A percentile compares a stretch with the other conserved stretches of the same genome.
These are phyloP conservation scores for Lactarius akahatsu DNA, from an alignment of 768 basidiomycete genomes.

Conservation along the genomic window DNA sequence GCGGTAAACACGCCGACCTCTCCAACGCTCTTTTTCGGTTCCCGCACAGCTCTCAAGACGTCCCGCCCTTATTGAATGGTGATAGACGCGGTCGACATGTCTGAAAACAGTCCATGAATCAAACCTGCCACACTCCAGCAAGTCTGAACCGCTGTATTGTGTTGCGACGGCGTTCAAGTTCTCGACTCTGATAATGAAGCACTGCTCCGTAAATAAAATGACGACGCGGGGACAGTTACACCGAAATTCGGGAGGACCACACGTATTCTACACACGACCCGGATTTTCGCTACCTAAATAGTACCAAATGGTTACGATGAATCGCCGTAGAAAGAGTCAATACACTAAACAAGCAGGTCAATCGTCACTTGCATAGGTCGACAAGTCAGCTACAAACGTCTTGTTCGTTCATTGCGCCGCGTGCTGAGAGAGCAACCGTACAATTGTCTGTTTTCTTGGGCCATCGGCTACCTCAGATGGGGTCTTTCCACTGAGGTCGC, in stretches of 20 bases:
- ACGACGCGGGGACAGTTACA: not conserved
- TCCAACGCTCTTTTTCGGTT: not conserved
- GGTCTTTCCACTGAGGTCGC: not conserved
- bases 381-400: not conserved
- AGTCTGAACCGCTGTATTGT: too few species aligned
- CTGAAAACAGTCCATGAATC: too few species aligned
- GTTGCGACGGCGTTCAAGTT: not conserved
- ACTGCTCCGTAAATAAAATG: not conserved
- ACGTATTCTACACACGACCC: not conserved
- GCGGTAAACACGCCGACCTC: not conserved
- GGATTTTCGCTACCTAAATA: not conserved
- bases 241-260: not conserved
- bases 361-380: not conserved
- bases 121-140: too few species aligned
- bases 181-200: not conserved
- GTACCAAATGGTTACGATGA: not conserved
- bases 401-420: not conserved
- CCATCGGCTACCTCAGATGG: not conserved
- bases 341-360: not conserved
- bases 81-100: not conserved
- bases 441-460: not conserved
- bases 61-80: too few species aligned
- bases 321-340: not conserved
- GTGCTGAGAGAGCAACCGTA: not conserved
- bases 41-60: too few species aligned